phyloP scores from a whole-genome alignment of 371 early-diverging fungal species.

The Cokeromyces recurvatus region DNA sequence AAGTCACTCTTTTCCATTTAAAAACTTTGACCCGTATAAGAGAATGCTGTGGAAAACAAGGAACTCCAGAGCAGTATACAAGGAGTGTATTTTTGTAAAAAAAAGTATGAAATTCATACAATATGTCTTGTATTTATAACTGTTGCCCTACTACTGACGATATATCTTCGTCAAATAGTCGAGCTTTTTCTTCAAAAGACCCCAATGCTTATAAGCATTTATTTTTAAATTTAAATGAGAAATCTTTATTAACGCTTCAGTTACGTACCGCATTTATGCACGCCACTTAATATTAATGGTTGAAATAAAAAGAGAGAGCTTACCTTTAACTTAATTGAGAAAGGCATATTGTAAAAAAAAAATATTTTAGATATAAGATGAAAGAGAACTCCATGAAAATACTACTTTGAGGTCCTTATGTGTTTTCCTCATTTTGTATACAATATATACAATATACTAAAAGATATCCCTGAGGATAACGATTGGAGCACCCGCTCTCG shows the following conservation, averaged over 20 bases:
- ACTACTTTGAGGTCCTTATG: conserved; percentile 1
- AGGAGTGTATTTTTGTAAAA: background rate
- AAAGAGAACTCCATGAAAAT: conserved; percentile 1
- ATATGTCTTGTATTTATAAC: conserved; percentile 1
- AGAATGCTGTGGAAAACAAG: conserved; percentile 4
- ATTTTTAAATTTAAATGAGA: background rate
- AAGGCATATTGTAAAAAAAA: background rate
- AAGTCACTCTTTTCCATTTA: too few species aligned
- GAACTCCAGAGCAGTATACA: background rate
- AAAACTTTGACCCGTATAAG: too few species aligned
- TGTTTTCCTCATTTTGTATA: background rate
- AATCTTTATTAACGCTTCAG: conserved; percentile 2
- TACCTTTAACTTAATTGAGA: conserved; percentile 1
- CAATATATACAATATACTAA: background rate
- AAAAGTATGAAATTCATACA: conserved; percentile 1
- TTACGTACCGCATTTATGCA: too few species aligned
- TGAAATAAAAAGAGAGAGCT: background rate
- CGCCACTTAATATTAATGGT: background rate
- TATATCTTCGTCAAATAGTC: background rate
- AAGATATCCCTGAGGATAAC: background rate
- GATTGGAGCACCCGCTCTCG: background rate
- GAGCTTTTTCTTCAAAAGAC: conserved; percentile 4
- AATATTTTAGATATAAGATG: background rate
- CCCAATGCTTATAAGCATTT: conserved; percentile 2
- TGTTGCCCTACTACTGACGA: background rate